Conservation (phyloP, 2,329 filamentous ascomycete species). For the Colletotrichum paranaense region DNA sequence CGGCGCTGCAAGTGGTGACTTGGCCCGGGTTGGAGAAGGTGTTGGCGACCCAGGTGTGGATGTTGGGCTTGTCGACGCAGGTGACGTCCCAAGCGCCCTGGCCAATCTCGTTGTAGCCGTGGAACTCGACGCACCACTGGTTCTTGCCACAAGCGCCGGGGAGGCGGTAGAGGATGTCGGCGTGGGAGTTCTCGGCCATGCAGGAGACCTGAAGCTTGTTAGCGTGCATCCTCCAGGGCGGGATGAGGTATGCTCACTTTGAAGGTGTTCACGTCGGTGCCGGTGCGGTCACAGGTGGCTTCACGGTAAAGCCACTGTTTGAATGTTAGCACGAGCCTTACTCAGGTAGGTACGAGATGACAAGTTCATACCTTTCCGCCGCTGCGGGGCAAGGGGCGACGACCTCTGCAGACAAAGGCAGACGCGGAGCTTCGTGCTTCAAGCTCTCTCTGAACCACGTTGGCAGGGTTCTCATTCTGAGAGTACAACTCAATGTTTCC, state of each 20-base stretch:
- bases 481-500: too few species aligned
- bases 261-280: slow-evolving; percentile 8
- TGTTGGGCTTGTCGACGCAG: slow-evolving; percentile 7
- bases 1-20: slow-evolving; percentile 8
- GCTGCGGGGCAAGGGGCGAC: too few species aligned
- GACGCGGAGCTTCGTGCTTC: too few species aligned
- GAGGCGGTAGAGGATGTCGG: neutral
- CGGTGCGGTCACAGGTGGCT: slow-evolving; percentile 1
- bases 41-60: slow-evolving; percentile 8
- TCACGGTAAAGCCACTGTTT: neutral
- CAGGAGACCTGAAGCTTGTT: neutral
- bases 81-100: neutral
- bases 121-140: slow-evolving; percentile 19
- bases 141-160: neutral
- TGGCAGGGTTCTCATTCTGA: too few species aligned
- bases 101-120: slow-evolving; percentile 6
- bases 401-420: too few species aligned
- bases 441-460: too few species aligned
- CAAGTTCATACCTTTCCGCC: too few species aligned
- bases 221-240: too few species aligned
- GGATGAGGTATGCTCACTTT: neutral
- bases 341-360: too few species aligned
- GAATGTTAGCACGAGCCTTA: too few species aligned
- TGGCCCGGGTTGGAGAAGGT: neutral
- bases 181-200: slow-evolving; percentile 3